phyloP scores from a whole-genome alignment of 192 early-diverging fungal genomes.

The Oehlia diaphana region DNA sequence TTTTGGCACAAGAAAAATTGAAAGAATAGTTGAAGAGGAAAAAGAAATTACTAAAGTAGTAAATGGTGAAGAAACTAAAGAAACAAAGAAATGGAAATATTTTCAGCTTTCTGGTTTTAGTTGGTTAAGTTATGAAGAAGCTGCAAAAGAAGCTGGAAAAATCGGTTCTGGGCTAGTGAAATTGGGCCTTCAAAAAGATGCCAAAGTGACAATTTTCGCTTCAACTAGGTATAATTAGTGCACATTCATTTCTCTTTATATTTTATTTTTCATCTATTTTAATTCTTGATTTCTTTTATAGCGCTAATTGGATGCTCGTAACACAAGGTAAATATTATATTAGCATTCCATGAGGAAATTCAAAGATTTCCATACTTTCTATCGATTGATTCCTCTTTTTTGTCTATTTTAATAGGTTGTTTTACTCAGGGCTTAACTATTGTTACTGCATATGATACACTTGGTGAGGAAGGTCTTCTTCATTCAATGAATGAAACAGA shows the following conservation, averaged over 20 bases:
- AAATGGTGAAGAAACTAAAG: conserved; percentile 56
- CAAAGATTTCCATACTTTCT: background rate
- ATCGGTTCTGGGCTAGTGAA: conserved; percentile 74
- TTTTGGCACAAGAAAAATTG: conserved; percentile 66
- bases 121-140: conserved; percentile 81
- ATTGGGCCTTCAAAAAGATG: conserved; percentile 53
- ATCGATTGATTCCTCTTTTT: conserved; percentile 28
- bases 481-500: conserved; percentile 86
- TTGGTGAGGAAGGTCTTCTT: conserved; percentile 80
- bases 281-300: conserved; percentile 8
- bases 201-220: conserved; percentile 67
- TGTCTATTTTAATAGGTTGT: conserved; percentile 65
- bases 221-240: conserved; percentile 59
- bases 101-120: conserved; percentile 77
- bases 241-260: background rate
- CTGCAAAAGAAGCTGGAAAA: conserved; percentile 47
- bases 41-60: conserved; percentile 68
- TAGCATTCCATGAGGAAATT: background rate
- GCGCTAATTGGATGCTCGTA: conserved; percentile 37
- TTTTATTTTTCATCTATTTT: background rate
- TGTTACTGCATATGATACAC: conserved; percentile 82
- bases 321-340: conserved; percentile 31
- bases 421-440: conserved; percentile 74
- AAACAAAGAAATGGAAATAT: conserved; percentile 83
- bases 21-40: conserved; percentile 69